phyloP scores from a whole-genome alignment of 1,284 basidiomycete species.

The Pseudozyma sp. region DNA sequence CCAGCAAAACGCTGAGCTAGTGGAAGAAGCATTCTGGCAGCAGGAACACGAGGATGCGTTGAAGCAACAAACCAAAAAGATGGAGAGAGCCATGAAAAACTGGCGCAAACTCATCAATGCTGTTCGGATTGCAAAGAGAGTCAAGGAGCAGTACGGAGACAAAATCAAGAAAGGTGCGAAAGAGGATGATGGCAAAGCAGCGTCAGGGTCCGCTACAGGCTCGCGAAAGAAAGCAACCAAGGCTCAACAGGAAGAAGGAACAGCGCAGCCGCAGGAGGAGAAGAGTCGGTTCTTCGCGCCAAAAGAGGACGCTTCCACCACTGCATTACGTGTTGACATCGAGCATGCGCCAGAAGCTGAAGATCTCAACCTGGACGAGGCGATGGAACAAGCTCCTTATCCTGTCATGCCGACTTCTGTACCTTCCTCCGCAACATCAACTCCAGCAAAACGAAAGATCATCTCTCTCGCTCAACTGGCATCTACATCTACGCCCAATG shows the following conservation, averaged over 20 bases:
- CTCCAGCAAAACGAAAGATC: conserved; percentile 41
- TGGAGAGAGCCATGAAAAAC: conserved; percentile 84
- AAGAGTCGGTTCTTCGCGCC: conserved; percentile 33
- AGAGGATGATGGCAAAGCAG: conserved; percentile 1
- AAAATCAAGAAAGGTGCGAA: conserved; percentile 18
- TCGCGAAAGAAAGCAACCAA: not conserved
- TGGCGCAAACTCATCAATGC: conserved; percentile 91
- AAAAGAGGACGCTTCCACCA: not conserved
- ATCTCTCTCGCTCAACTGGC: conserved; percentile 48
- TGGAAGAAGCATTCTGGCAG: conserved; percentile 90
- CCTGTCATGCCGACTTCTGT: not conserved
- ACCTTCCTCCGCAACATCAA: conserved; percentile 3
- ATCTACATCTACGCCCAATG: conserved; percentile 3
- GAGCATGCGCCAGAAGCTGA: conserved; percentile 2
- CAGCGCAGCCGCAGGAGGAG: conserved; percentile 9
- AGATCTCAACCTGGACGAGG: conserved; percentile 11
- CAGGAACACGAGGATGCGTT: conserved; percentile 81
- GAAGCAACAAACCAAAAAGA: conserved; percentile 77
- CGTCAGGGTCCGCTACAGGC: not conserved
- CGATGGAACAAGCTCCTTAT: not conserved
- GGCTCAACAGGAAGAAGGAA: not conserved
- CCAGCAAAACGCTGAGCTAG: conserved; percentile 78
- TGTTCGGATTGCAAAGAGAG: conserved; percentile 82
- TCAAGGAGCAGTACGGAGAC: conserved; percentile 80
- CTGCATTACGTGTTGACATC: not conserved